phyloP scores from a whole-genome alignment of 2,329 filamentous ascomycete species.

The Trichoderma aggressivum region DNA sequence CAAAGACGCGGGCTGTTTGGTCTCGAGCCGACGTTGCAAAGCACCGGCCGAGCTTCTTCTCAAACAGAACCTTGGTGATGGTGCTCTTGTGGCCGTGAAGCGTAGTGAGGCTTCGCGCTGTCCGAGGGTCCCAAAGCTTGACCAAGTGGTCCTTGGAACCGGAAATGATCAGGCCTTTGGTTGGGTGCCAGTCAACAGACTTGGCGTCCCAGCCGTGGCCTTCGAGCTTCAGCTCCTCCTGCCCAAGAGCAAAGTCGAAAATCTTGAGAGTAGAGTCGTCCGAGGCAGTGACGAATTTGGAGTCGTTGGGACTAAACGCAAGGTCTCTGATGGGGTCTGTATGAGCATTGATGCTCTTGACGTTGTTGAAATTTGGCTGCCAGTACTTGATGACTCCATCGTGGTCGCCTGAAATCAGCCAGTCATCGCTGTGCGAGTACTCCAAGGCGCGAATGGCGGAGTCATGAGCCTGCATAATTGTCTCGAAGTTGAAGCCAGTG shows the following conservation, averaged over 20 bases:
- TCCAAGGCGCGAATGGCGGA: slow-evolving; percentile 75
- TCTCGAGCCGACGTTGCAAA: slow-evolving; percentile 92
- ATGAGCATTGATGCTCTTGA: slow-evolving; percentile 90
- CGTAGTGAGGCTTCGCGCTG: slow-evolving; percentile 83
- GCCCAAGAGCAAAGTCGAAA: slow-evolving; percentile 87
- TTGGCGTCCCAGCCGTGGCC: slow-evolving; percentile 99
- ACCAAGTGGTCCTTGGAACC: slow-evolving; percentile 97
- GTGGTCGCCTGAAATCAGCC: slow-evolving; percentile 93
- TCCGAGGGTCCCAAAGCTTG: slow-evolving; percentile 97
- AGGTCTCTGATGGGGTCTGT: slow-evolving; percentile 86
- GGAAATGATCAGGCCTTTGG: slow-evolving; percentile 88
- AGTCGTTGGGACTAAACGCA: slow-evolving; percentile 88
- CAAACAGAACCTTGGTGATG: slow-evolving; percentile 88
- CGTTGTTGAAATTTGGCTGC: slow-evolving; percentile 99
- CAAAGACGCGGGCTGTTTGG: slow-evolving; percentile 88
- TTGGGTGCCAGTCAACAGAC: slow-evolving; percentile 95
- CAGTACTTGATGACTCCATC: slow-evolving; percentile 97
- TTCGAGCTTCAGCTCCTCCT: slow-evolving; percentile 76
- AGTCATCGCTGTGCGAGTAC: slow-evolving; percentile 95
- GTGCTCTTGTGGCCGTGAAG: slow-evolving; percentile 97
- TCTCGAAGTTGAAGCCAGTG: slow-evolving; percentile 98
- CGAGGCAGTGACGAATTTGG: slow-evolving; percentile 93
- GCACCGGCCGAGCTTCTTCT: slow-evolving; percentile 76
- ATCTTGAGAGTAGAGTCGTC: slow-evolving; percentile 94
- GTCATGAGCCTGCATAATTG: slow-evolving; percentile 97